Evolutionary conservation across 139 green algal genomes (phyloP).

Genomic region (Astrephomene gubernaculifera): DNA sequence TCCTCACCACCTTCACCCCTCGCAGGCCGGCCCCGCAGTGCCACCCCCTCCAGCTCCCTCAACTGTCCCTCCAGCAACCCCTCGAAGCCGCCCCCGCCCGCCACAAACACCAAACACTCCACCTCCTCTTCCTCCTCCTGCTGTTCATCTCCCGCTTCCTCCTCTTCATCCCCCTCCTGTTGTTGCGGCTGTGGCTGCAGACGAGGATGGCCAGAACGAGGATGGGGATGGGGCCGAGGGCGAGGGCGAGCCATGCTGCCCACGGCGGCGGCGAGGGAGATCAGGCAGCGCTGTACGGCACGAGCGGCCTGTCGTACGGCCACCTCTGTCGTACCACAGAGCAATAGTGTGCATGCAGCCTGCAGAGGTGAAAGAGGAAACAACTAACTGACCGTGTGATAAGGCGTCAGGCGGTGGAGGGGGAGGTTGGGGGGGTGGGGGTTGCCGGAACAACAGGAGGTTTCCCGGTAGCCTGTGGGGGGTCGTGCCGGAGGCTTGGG

Average conservation of each 20-base stretch:
- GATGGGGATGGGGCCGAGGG: background rate
- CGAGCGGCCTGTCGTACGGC: background rate
- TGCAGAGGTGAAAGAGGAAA: too few relatives aligned
- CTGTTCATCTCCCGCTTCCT: background rate
- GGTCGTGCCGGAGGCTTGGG: too few relatives aligned
- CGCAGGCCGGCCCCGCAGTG: background rate
- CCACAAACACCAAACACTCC: constrained; percentile 31
- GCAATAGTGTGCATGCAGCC: constrained; percentile 30
- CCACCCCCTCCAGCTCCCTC: constrained; percentile 30
- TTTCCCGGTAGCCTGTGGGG: too few relatives aligned
- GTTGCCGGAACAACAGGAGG: too few relatives aligned
- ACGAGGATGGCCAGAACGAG: too few relatives aligned
- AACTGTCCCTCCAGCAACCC: constrained; percentile 24
- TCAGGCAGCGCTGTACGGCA: constrained; percentile 11
- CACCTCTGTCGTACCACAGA: constrained; percentile 22
- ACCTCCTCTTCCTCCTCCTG: background rate
- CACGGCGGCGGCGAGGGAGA: constrained; percentile 8
- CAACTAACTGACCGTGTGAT: too few relatives aligned
- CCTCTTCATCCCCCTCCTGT: background rate
- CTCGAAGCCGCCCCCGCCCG: constrained; percentile 35
- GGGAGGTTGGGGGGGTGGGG: too few relatives aligned
- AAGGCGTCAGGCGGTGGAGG: too few relatives aligned
- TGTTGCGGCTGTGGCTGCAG: too few relatives aligned
- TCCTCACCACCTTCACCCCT: background rate
- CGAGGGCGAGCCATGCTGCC: background rate